Conservation (phyloP, 2,329 filamentous ascomycete genomes). For the Rosellinia necatrix region DNA sequence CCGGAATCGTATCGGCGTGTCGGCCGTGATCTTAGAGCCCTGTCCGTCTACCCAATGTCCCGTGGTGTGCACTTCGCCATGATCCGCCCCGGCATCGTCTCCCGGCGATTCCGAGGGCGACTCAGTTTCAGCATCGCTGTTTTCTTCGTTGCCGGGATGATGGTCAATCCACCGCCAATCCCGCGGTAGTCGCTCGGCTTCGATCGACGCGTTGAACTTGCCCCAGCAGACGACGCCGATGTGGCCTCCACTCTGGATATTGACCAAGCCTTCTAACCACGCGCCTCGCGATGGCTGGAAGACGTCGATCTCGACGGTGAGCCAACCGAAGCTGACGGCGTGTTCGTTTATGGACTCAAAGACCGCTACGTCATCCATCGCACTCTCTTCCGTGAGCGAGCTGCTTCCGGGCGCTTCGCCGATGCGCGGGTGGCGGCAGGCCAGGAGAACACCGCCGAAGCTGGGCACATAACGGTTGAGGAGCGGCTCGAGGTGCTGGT, state of each 20-base stretch:
- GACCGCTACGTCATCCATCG: conserved; percentile 49
- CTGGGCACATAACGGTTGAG: conserved; percentile 77
- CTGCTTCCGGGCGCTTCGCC: conserved; percentile 60
- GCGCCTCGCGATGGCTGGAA: conserved; percentile 77
- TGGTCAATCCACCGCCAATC: conserved; percentile 81
- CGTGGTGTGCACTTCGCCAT: conserved; percentile 57
- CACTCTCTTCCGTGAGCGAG: conserved; percentile 54
- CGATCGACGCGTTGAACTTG: conserved; percentile 88
- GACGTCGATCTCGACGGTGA: conserved; percentile 84
- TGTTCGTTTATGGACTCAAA: conserved; percentile 74
- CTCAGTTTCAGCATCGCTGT: conserved; percentile 26
- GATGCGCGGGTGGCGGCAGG: conserved; percentile 71
- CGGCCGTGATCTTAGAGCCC: conserved; percentile 65
- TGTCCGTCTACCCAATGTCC: conserved; percentile 77
- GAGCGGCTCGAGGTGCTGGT: conserved; percentile 75
- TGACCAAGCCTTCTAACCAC: conserved; percentile 79
- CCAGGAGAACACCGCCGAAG: conserved; percentile 74
- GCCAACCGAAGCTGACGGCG: conserved; percentile 83
- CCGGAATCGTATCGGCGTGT: conserved; percentile 73
- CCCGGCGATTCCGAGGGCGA: conserved; percentile 46
- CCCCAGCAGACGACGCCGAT: conserved; percentile 89
- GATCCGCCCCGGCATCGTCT: conserved; percentile 45
- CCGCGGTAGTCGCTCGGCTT: conserved; percentile 72
- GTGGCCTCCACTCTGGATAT: conserved; percentile 86
- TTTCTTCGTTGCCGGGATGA: conserved; percentile 43